phyloP scores from a whole-genome alignment of 2,329 filamentous ascomycete species.

The Magnaporthiopsis rhizophila region DNA sequence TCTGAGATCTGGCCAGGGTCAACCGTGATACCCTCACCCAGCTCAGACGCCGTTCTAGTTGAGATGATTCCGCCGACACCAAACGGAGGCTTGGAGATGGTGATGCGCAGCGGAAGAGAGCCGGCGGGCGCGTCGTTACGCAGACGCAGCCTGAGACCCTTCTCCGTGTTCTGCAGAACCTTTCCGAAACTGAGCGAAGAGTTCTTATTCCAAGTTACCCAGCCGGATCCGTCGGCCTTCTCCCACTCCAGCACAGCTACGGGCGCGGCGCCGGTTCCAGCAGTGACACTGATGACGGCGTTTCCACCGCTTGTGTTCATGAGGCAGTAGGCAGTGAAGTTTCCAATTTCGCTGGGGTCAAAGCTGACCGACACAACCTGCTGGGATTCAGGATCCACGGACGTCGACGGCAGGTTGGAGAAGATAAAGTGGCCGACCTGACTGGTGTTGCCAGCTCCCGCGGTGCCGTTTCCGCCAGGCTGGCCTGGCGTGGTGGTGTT shows the following conservation, averaged over 20 bases:
- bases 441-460: constrained; percentile 18
- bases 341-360: constrained; percentile 35
- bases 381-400: constrained; percentile 30
- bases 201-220: constrained; percentile 36
- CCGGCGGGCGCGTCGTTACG: constrained; percentile 44
- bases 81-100: constrained; percentile 54
- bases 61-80: constrained; percentile 45
- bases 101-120: constrained; percentile 42
- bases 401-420: constrained; percentile 31
- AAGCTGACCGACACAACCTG: constrained; percentile 38
- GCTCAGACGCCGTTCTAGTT: constrained; percentile 46
- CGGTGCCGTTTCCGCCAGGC: constrained; percentile 1
- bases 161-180: constrained; percentile 42
- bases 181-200: constrained; percentile 46
- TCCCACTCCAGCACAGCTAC: constrained; percentile 47
- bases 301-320: constrained; percentile 41
- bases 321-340: constrained; percentile 39
- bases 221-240: constrained; percentile 38
- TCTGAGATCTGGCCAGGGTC: constrained; percentile 40
- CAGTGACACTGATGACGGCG: constrained; percentile 38
- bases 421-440: constrained; percentile 41
- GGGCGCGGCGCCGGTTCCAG: constrained; percentile 39
- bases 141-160: constrained; percentile 40
- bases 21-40: constrained; percentile 47
- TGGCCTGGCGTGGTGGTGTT: constrained; percentile 14